Evolutionary conservation across 768 basidiomycete species (phyloP).

Genomic region (Psilocybe cubensis): DNA sequence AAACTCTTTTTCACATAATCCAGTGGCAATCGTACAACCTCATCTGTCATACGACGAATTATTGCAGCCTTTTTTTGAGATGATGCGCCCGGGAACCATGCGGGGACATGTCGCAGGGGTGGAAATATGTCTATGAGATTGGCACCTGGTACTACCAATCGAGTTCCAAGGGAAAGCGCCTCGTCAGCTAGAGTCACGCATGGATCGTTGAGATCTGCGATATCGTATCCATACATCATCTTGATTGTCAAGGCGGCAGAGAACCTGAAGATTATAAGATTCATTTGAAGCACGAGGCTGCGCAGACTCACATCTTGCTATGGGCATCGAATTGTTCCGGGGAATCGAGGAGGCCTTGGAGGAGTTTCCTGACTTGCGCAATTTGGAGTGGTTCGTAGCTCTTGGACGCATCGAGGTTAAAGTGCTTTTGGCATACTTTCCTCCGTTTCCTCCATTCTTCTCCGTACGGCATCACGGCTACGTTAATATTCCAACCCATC

Average conservation of each 20-base stretch:
- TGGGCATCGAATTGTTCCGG: constrained; percentile 16
- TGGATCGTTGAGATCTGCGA: constrained; percentile 11
- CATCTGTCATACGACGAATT: neutral
- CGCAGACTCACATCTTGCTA: constrained; percentile 26
- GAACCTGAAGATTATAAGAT: constrained; percentile 1
- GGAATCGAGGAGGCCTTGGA: constrained; percentile 25
- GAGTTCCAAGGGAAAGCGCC: neutral
- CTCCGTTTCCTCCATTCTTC: constrained; percentile 41
- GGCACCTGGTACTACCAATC: constrained; percentile 9
- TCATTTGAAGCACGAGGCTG: too few species aligned
- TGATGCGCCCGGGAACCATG: constrained; percentile 15
- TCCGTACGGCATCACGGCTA: constrained; percentile 38
- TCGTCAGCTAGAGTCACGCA: constrained; percentile 5
- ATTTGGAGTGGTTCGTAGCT: constrained; percentile 33
- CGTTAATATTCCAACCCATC: constrained; percentile 40
- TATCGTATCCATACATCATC: constrained; percentile 18
- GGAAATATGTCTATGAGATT: constrained; percentile 16
- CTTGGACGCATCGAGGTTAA: constrained; percentile 28
- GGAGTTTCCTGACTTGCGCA: constrained; percentile 29
- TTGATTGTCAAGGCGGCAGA: constrained; percentile 9
- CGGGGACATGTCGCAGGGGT: constrained; percentile 10
- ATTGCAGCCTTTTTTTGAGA: neutral
- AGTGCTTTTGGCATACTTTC: constrained; percentile 37
- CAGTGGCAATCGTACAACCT: constrained; percentile 4
- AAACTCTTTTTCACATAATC: constrained; percentile 2